phyloP scores from a whole-genome alignment of 371 early-diverging fungal species.

The Mortierella sp. region DNA sequence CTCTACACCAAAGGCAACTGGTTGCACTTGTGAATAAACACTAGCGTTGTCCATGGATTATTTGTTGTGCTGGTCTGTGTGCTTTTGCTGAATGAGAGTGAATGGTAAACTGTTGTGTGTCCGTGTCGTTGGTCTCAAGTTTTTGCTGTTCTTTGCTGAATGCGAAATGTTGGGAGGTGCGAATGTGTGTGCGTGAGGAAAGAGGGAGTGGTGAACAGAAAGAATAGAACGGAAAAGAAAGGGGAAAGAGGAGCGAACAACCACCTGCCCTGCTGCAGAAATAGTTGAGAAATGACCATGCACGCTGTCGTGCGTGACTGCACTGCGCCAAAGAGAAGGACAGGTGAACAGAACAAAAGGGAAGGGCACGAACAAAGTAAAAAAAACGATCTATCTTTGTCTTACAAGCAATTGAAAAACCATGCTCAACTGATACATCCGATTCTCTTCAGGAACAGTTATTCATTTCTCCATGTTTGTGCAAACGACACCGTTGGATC shows the following conservation, averaged over 20 bases:
- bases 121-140: background rate
- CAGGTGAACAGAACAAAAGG: background rate
- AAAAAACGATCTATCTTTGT: background rate
- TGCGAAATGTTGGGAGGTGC: background rate
- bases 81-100: background rate
- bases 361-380: background rate
- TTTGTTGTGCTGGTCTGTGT: background rate
- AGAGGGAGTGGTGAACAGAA: background rate
- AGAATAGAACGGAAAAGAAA: background rate
- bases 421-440: too few species aligned
- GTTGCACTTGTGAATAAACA: conserved; percentile 24
- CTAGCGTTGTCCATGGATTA: conserved; percentile 35
- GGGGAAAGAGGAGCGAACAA: background rate
- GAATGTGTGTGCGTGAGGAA: background rate
- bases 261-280: background rate
- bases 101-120: background rate
- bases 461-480: too few species aligned
- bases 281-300: conserved; percentile 1
- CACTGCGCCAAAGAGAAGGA: background rate
- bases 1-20: conserved; percentile 48
- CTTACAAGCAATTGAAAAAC: too few species aligned
- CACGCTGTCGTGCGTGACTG: background rate
- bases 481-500: too few species aligned
- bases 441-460: too few species aligned
- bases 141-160: background rate